Evolutionary conservation across 768 basidiomycete genomes (phyloP).

Genomic region (Coprinellus aureogranulatus): DNA sequence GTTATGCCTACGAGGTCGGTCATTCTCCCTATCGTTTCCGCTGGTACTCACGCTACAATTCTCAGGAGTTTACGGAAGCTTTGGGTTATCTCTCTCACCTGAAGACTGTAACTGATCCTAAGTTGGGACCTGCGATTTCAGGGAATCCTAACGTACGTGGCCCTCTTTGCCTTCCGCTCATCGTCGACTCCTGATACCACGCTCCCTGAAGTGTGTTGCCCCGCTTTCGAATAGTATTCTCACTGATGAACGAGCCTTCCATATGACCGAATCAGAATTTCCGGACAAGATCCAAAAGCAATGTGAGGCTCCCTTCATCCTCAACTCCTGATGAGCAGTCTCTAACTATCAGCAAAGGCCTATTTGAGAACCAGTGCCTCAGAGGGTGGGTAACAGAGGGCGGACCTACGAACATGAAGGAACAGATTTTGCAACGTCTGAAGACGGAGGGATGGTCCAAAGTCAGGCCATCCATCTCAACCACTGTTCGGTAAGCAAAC

Average conservation of each 20-base stretch:
- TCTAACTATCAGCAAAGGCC: neutral
- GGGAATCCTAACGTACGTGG: neutral
- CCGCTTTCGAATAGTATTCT: neutral
- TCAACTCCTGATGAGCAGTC: no score
- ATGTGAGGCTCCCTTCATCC: neutral
- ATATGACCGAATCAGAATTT: neutral
- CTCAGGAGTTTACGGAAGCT: neutral
- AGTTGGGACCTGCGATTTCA: neutral
- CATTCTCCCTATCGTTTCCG: neutral
- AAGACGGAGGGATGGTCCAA: neutral
- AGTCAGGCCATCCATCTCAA: neutral
- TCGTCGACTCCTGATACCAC: neutral
- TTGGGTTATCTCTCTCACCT: neutral
- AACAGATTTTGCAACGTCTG: neutral
- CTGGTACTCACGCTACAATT: neutral
- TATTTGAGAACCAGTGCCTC: neutral
- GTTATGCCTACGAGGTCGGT: conserved; percentile 1
- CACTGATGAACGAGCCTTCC: conserved; percentile 1
- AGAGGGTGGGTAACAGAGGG: conserved; percentile 4
- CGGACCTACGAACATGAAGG: conserved; percentile 1
- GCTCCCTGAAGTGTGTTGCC: neutral
- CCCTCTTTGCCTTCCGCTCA: neutral
- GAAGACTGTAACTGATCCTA: neutral
- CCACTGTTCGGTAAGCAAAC: conserved; percentile 1
- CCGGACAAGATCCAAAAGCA: neutral